Evolutionary conservation across 2,329 filamentous ascomycete species (phyloP).

Genomic region (Cordyceps tenuipes): DNA sequence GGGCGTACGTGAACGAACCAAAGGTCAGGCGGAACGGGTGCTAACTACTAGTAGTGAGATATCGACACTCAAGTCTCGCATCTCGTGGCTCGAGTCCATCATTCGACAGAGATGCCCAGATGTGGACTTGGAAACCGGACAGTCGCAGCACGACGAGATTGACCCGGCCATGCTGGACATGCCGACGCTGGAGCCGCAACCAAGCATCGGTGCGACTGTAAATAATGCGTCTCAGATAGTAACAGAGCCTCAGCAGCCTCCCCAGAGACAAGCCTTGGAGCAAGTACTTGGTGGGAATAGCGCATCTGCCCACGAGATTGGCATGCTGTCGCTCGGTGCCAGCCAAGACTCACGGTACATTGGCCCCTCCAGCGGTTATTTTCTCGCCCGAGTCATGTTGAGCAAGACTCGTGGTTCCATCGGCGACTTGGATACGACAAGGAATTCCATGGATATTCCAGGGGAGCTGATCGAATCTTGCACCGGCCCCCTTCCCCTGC

Average conservation of each 20-base stretch:
- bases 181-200: constrained; percentile 15
- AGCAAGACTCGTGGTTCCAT: constrained; percentile 17
- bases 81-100: constrained; percentile 39
- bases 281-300: constrained; percentile 16
- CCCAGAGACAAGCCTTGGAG: neutral
- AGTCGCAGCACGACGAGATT: neutral
- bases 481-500: constrained; percentile 24
- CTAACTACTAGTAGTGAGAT: constrained; percentile 14
- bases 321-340: constrained; percentile 40
- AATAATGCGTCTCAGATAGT: constrained; percentile 13
- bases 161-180: neutral
- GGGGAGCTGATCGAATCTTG: constrained; percentile 24
- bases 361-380: constrained; percentile 47
- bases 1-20: constrained; percentile 26
- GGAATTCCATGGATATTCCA: constrained; percentile 15
- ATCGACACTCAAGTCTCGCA: constrained; percentile 30
- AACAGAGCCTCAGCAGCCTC: neutral
- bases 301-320: constrained; percentile 40
- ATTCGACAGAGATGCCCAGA: constrained; percentile 33
- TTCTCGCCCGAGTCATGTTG: constrained; percentile 42
- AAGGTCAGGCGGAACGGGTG: neutral
- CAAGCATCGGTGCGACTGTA: neutral
- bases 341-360: constrained; percentile 43
- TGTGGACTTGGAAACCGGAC: constrained; percentile 25
- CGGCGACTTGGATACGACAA: neutral